Evolutionary conservation across 139 green algal species (phyloP), one percentile per base, ranked within the genome.

Genomic region (Asterochloris erici): DNA sequence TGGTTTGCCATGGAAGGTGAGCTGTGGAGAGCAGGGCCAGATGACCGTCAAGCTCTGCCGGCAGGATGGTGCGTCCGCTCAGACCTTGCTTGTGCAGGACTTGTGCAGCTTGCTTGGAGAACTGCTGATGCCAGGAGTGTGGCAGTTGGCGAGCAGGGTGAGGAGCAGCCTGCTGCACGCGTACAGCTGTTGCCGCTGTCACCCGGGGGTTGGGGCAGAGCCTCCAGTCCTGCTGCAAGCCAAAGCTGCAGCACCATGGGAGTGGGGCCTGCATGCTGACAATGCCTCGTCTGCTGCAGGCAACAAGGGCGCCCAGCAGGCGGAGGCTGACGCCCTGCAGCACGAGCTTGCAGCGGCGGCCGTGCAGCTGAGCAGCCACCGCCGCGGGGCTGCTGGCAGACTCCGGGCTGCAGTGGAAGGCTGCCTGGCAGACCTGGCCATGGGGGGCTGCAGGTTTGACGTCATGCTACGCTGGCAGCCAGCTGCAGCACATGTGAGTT

Each of bases 361-460:
- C 15, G 17, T 79, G 28, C 68, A 78, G 62, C 83, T 91, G 26
- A 90, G 84, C 73, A 24, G 21, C 13, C 71, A 28, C n/a, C 82
- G 90, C 68, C 78, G 84, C 0, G 79, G 69, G 28, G 91, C 93
- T 27, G 92, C 90, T 13, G 85, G 78, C 10, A 77, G 68, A 38
- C 86, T 97, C 81, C 75, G 85, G 0, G 63, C 16, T 4, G 87
- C 87, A 4, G 93, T 97, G 85, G 89, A 94, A 80, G 38, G 28
- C 9, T 89, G 87, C 38, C 89, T 97, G 24, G 76, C 70, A 11
- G 86, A 94, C 54, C 86, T 97, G 63, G 88, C 90, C 11, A 96
- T 97, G 94, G 71, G 79, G 0, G 86, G 84, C 83, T 89, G 83
- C 74, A 83, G 90, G 54, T 97, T 97, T 81, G 90, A 94, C 23